Conservation (phyloP, 495 filamentous ascomycete species). For the Penicillium egyptiacum region DNA sequence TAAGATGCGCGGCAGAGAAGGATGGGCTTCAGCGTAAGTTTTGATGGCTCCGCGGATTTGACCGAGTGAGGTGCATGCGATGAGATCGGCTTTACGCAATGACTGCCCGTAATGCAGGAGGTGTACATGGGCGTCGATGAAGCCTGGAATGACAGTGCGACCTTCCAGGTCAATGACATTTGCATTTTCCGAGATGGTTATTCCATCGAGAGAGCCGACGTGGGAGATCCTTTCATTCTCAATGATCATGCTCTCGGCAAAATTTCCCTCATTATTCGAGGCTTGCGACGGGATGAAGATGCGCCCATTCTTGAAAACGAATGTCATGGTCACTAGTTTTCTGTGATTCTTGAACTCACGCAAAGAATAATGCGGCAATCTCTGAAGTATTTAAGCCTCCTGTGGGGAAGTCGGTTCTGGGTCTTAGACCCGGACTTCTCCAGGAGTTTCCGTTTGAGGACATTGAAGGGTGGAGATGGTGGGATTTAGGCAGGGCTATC, state of each 20-base stretch:
- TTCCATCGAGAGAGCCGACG: constrained; percentile 44
- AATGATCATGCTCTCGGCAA: constrained; percentile 45
- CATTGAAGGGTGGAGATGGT: not conserved
- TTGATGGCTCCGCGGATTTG: constrained; percentile 55
- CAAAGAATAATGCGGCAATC: not conserved
- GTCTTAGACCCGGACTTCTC: constrained; percentile 6
- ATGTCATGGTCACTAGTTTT: constrained; percentile 28
- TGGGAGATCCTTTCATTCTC: constrained; percentile 34
- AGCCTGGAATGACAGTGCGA: constrained; percentile 57
- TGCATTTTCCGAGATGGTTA: constrained; percentile 31
- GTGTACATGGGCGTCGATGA: constrained; percentile 66
- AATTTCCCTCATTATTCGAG: constrained; percentile 26
- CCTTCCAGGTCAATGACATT: constrained; percentile 45
- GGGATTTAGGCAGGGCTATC: not conserved
- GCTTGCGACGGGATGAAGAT: constrained; percentile 39
- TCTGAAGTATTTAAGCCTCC: constrained; percentile 16
- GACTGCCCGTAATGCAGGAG: constrained; percentile 60
- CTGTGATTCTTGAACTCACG: not conserved
- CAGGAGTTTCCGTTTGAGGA: constrained; percentile 21
- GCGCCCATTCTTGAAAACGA: constrained; percentile 47
- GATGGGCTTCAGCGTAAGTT: constrained; percentile 50
- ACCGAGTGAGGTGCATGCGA: constrained; percentile 51
- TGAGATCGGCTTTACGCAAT: constrained; percentile 56
- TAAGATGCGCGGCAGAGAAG: constrained; percentile 50
- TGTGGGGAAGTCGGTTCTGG: constrained; percentile 8